These are phyloP conservation scores for Penicillium frequentans DNA, from an alignment of 2,329 filamentous ascomycete species.

Conservation along the genomic window DNA sequence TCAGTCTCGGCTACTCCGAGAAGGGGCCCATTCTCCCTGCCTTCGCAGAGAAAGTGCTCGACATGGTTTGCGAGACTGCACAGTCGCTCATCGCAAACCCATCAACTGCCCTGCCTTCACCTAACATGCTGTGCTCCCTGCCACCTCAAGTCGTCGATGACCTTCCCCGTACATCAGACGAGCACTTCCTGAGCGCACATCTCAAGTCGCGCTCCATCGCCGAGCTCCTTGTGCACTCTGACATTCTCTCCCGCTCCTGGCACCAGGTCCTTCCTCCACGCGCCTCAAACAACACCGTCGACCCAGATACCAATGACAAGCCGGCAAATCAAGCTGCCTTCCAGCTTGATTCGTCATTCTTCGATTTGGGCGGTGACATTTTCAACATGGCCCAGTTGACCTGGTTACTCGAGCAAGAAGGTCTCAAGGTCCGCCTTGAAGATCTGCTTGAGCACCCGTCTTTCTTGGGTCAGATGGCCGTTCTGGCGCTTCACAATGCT, in stretches of 20 bases:
- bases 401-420: constrained; percentile 44
- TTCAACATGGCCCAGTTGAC: constrained; percentile 42
- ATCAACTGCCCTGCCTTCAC: constrained; percentile 33
- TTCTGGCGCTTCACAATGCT: constrained; percentile 31
- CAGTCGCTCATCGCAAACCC: constrained; percentile 39
- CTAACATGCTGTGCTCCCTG: constrained; percentile 32
- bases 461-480: constrained; percentile 43
- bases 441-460: constrained; percentile 43
- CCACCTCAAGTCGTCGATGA: constrained; percentile 33
- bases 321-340: constrained; percentile 21
- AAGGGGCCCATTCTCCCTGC: constrained; percentile 34
- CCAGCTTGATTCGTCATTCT: constrained; percentile 44
- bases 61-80: constrained; percentile 42
- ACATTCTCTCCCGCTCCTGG: constrained; percentile 42
- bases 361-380: constrained; percentile 43
- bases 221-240: constrained; percentile 41
- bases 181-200: constrained; percentile 35
- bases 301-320: constrained; percentile 21
- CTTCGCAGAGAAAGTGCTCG: constrained; percentile 38
- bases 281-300: not conserved
- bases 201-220: constrained; percentile 39
- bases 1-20: constrained; percentile 40
- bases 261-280: constrained; percentile 36
- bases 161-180: constrained; percentile 26
- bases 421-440: constrained; percentile 39